A percentile compares a stretch with the other conserved stretches of the same genome.
phyloP scores from a whole-genome alignment of 129 eudicot genomes.

The Mikania micrantha region DNA sequence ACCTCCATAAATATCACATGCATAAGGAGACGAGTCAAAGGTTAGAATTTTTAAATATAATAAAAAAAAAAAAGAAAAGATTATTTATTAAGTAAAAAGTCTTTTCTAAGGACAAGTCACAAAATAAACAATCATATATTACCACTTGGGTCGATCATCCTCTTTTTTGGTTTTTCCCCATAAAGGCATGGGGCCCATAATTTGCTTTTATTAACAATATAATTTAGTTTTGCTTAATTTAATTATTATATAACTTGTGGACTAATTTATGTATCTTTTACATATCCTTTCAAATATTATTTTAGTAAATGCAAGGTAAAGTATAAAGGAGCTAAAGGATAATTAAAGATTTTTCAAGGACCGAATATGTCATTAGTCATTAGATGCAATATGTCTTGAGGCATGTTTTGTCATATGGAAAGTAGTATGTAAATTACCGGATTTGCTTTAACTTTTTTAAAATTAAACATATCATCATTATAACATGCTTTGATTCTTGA shows the following conservation, averaged over 20 bases:
- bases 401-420: no score
- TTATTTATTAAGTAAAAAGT: conserved; percentile 7
- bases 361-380: not conserved
- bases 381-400: no score
- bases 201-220: not conserved
- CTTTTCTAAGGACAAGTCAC: not conserved
- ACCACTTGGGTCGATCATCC: conserved; percentile 27
- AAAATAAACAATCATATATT: conserved; percentile 11
- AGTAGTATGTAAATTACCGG: no score
- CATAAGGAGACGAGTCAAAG: conserved; percentile 34
- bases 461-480: no score
- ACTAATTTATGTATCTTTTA: not conserved
- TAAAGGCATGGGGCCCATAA: conserved; percentile 16
- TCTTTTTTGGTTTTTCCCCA: conserved; percentile 21
- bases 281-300: not conserved
- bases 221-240: not conserved
- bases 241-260: not conserved
- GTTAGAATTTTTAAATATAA: conserved; percentile 12
- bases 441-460: no score
- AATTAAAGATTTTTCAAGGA: not conserved
- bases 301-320: not conserved
- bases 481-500: no score
- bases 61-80: not conserved
- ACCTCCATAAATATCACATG: conserved; percentile 37
- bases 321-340: not conserved